Percentiles rank a stretch among this genome's conserved stretches.
phyloP scores from a whole-genome alignment of 495 filamentous ascomycete species.

The Penicillium goetzii region DNA sequence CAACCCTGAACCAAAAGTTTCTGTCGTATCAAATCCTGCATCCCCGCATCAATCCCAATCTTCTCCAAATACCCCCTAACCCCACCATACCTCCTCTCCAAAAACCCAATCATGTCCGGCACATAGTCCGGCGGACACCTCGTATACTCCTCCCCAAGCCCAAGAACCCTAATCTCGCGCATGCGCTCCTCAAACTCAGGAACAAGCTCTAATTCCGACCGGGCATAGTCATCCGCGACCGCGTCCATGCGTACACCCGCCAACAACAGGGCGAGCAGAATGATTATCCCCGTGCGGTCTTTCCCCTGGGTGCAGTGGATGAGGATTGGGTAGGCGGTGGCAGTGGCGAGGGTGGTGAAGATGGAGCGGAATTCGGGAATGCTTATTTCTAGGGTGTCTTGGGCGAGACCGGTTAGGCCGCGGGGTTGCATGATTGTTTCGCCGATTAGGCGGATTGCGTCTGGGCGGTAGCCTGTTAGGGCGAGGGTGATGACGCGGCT shows the following conservation, averaged over 20 bases:
- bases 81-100: constrained; percentile 62
- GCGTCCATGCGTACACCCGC: constrained; percentile 57
- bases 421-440: constrained; percentile 67
- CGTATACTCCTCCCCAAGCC: constrained; percentile 70
- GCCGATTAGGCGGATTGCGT: constrained; percentile 69
- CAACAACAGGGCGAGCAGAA: constrained; percentile 66
- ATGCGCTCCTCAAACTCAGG: constrained; percentile 64
- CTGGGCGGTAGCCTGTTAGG: constrained; percentile 64
- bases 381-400: constrained; percentile 66
- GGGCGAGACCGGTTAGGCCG: constrained; percentile 68
- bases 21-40: constrained; percentile 40
- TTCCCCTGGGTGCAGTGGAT: constrained; percentile 90
- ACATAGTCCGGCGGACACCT: constrained; percentile 63
- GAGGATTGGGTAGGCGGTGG: constrained; percentile 60
- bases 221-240: constrained; percentile 69
- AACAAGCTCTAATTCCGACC: constrained; percentile 61
- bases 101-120: constrained; percentile 46
- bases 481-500: constrained; percentile 64
- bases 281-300: constrained; percentile 76
- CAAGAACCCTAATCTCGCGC: constrained; percentile 67
- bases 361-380: constrained; percentile 62
- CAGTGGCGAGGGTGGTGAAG: constrained; percentile 53
- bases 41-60: constrained; percentile 56
- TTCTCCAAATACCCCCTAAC: constrained; percentile 61
- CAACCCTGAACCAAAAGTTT: constrained; percentile 25